These are phyloP conservation scores for Chaetomium olivaceum DNA, from an alignment of 2,329 filamentous ascomycete species.

Conservation along the genomic window DNA sequence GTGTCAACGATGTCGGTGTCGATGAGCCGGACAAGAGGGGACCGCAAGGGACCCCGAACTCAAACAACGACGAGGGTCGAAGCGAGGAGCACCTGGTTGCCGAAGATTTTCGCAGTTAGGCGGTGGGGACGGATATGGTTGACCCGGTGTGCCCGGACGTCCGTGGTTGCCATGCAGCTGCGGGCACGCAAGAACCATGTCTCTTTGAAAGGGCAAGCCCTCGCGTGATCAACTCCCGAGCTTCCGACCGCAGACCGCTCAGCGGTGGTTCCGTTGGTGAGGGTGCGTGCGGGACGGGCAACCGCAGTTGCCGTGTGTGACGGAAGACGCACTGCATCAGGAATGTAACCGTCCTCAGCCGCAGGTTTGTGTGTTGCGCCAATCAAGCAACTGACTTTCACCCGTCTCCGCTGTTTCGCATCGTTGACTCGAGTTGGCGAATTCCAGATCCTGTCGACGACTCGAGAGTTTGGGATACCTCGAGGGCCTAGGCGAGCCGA, in stretches of 20 bases:
- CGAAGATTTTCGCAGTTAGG: background rate
- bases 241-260: background rate
- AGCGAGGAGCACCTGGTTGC: background rate
- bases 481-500: background rate
- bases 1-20: no score
- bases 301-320: background rate
- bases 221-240: constrained; percentile 16
- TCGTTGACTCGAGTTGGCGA: background rate
- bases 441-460: background rate
- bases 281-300: background rate
- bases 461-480: background rate
- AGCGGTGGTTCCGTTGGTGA: background rate
- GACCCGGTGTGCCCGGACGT: background rate
- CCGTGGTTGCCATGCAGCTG: background rate
- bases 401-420: background rate
- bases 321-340: background rate
- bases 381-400: background rate
- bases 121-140: background rate
- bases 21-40: background rate
- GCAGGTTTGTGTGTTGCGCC: background rate
- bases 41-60: background rate
- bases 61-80: background rate
- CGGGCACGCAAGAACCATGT: background rate
- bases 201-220: constrained; percentile 2
- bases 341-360: background rate